These are phyloP conservation scores for Starmerella potacharoeniae DNA, from an alignment of 805 yeast genomes.

Conservation along the genomic window DNA sequence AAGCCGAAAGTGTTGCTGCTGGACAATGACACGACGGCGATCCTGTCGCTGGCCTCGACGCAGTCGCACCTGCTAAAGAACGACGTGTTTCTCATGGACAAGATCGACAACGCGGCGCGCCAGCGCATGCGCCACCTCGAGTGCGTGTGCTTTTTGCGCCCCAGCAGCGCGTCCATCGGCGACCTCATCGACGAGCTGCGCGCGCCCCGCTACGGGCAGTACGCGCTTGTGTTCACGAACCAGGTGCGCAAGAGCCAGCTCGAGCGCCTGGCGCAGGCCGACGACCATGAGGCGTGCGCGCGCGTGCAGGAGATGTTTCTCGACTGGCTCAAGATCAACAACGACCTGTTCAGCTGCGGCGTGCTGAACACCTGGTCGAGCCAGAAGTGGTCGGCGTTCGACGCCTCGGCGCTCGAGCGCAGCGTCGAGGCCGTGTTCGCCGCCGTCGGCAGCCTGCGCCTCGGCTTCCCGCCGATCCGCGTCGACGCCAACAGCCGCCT, in stretches of 20 bases:
- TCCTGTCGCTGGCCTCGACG: conserved; percentile 79
- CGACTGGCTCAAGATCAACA: conserved; percentile 67
- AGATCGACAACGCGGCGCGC: conserved; percentile 42
- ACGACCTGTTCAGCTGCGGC: conserved; percentile 46
- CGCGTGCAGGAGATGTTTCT: conserved; percentile 74
- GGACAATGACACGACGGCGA: conserved; percentile 68
- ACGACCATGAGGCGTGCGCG: conserved; percentile 67
- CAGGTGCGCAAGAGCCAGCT: conserved; percentile 61
- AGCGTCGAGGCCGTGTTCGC: conserved; percentile 41
- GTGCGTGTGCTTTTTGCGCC: conserved; percentile 70
- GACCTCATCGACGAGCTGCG: conserved; percentile 53
- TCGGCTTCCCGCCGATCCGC: conserved; percentile 61
- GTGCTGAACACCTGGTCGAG: conserved; percentile 20
- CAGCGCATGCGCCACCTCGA: conserved; percentile 68
- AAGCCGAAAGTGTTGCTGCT: conserved; percentile 62
- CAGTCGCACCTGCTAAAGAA: conserved; percentile 73
- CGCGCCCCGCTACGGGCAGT: conserved; percentile 67
- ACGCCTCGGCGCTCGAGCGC: conserved; percentile 34
- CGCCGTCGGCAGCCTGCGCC: conserved; percentile 55
- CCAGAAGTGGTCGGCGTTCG: conserved; percentile 35
- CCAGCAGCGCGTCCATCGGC: conserved; percentile 53
- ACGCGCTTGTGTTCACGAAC: conserved; percentile 71
- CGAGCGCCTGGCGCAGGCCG: conserved; percentile 83
- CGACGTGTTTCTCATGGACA: conserved; percentile 75
- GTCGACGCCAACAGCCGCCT: conserved; percentile 60